These are phyloP conservation scores for Venturia effusa DNA, from an alignment of 2,329 filamentous ascomycete species.

Conservation along the genomic window DNA sequence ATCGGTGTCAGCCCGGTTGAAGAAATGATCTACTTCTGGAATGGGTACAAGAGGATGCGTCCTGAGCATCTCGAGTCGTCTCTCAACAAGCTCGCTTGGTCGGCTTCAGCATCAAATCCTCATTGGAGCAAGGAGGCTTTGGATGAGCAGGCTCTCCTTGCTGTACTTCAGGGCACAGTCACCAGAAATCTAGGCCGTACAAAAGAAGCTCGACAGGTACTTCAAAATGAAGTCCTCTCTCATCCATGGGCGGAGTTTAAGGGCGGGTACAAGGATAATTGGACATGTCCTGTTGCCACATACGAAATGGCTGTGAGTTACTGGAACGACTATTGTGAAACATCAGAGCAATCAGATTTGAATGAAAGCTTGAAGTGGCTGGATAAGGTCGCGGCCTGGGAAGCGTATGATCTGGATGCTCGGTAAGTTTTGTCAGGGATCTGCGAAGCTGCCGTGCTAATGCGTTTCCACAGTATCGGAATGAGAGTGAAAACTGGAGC, in stretches of 20 bases:
- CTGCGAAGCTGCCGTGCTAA: neutral
- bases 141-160: constrained; percentile 54
- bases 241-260: constrained; percentile 46
- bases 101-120: constrained; percentile 48
- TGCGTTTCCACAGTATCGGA: constrained; percentile 5
- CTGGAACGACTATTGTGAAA: constrained; percentile 54
- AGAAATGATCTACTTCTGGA: constrained; percentile 94
- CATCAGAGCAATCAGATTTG: constrained; percentile 31
- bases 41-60: constrained; percentile 73
- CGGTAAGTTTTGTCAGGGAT: constrained; percentile 28
- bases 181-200: constrained; percentile 52
- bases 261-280: constrained; percentile 55
- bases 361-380: constrained; percentile 54
- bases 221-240: constrained; percentile 52
- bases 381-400: constrained; percentile 59
- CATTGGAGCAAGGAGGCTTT: constrained; percentile 41
- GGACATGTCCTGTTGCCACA: constrained; percentile 60
- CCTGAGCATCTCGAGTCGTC: constrained; percentile 52
- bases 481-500: constrained; percentile 11
- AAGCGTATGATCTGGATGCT: constrained; percentile 61
- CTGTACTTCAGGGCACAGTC: constrained; percentile 56
- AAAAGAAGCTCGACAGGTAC: constrained; percentile 52
- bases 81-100: constrained; percentile 55
- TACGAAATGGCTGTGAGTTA: constrained; percentile 79
- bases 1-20: constrained; percentile 69